Evolutionary conservation across 2,329 filamentous ascomycete species (phyloP), one percentile per base, ranked within the genome.

Genomic region (Colletotrichum filicis): DNA sequence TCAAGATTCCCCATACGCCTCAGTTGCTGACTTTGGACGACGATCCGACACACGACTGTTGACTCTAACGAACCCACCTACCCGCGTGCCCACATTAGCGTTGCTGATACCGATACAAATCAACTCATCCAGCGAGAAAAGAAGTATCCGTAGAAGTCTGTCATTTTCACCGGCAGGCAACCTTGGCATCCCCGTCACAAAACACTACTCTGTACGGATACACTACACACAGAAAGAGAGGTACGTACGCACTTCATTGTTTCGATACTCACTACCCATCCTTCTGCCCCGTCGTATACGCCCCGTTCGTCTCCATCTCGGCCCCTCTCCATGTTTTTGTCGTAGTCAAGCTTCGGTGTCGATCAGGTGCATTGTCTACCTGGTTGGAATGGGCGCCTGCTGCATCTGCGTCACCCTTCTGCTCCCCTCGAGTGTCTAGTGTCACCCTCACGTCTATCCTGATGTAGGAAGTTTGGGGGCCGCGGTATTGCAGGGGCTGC

Each of bases 321-420:
- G 68, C 68, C 56, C 56, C 56, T 67, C 46, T 22, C 64, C 63
- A 24, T 49, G 28, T 19, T 49, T 56, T 61, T 56, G 58, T 68
- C 35, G 64, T 62, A 71, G 62, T 55, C 69, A 63, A 72, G 52
- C 65, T 63, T 63, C 58, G 65, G 63, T 53, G 71, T 61, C 67
- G 32, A 66, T 66, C 62, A 66, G 57, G 60, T 32, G 61, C 71
- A 62, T 49, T 71, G 60, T 71, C 61, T 71, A 37, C 62, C 12
- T 52, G 66, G 42, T 57, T 62, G 55, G 42, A 57, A 52, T 56
- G 68, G 56, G 55, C 63, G 55, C 28, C 49, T 52, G 28, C 28
- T 35, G 58, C 35, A 35, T 49, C 56, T 65, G 71, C 55, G 66
- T 73, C 56, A 71, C 59, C 37, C 26, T 12, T 12, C 46, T 56